A percentile compares a stretch with the other conserved stretches of the same genome.
These are phyloP conservation scores for Ascochyta fabae DNA, from an alignment of 2,329 filamentous ascomycete genomes.

Conservation along the genomic window DNA sequence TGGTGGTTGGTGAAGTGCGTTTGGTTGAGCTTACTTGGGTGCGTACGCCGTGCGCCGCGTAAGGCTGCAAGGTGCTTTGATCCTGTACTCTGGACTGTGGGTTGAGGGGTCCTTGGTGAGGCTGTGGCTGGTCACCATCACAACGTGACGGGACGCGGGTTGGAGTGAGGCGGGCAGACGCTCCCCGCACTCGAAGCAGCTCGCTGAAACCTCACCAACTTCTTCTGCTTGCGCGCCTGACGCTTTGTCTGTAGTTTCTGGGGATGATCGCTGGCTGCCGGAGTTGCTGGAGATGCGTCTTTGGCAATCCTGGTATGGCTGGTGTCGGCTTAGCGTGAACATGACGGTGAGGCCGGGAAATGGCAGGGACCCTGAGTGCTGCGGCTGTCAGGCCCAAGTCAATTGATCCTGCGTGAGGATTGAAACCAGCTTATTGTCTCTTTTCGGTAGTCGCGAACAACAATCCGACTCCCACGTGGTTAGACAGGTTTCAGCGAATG, in stretches of 20 bases:
- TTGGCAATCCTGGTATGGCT: neutral
- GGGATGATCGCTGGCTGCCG: neutral
- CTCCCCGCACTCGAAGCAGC: neutral
- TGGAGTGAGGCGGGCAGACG: slow-evolving; percentile 1
- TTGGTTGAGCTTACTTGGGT: too few relatives aligned
- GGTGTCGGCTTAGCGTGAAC: neutral
- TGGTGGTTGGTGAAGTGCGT: neutral
- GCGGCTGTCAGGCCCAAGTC: neutral
- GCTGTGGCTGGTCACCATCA: neutral
- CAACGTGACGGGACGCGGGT: neutral
- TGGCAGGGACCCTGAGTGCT: neutral
- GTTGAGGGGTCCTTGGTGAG: neutral
- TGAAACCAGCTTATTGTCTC: neutral
- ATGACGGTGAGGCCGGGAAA: neutral
- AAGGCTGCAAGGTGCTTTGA: neutral
- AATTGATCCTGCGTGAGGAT: neutral
- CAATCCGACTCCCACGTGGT: neutral
- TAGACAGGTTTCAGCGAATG: neutral
- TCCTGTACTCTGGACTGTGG: neutral
- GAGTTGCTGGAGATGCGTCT: neutral
- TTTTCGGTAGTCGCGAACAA: neutral
- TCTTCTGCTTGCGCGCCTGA: neutral
- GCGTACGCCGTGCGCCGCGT: neutral
- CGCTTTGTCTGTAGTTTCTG: neutral
- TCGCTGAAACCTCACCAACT: neutral